phyloP scores from a whole-genome alignment of 441 rosid species.

The Gossypium lobatum region DNA sequence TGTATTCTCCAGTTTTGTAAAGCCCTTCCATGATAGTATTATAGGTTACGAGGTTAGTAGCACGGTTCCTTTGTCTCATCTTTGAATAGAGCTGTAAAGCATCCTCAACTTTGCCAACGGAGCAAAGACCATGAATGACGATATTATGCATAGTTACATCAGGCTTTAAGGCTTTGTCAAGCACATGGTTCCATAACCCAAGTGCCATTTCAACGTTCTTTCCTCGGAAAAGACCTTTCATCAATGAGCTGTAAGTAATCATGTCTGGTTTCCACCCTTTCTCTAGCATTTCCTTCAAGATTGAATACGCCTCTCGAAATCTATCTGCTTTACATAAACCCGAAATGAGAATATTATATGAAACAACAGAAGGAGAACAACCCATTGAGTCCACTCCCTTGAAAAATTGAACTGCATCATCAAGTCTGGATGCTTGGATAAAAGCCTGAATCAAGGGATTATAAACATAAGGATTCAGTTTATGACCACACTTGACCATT shows the following conservation, averaged over 20 bases:
- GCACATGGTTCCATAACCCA: conserved; percentile 55
- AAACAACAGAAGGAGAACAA: conserved; percentile 45
- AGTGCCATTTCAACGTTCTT: conserved; percentile 62
- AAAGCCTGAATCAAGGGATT: conserved; percentile 63
- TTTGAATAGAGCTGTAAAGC: conserved; percentile 49
- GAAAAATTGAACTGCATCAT: conserved; percentile 48
- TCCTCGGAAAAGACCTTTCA: conserved; percentile 68
- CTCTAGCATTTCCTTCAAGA: conserved; percentile 73
- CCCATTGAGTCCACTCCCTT: conserved; percentile 49
- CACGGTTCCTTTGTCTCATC: conserved; percentile 46
- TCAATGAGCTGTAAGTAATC: conserved; percentile 67
- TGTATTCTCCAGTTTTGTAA: conserved; percentile 48
- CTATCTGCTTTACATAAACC: conserved; percentile 75
- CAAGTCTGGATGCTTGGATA: conserved; percentile 52
- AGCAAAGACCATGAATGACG: conserved; percentile 78
- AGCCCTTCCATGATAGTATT: conserved; percentile 86
- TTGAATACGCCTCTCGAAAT: conserved; percentile 50
- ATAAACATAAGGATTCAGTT: conserved; percentile 46
- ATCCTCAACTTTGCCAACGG: conserved; percentile 55
- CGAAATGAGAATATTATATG: conserved; percentile 61
- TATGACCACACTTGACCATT: conserved; percentile 39
- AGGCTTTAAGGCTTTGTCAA: conserved; percentile 52
- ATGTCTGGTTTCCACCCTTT: conserved; percentile 62
- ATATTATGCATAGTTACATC: conserved; percentile 74
- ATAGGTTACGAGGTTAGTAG: conserved; percentile 74